Conservation (phyloP, 768 basidiomycete species). For the Tricholoma bakamatsutake region DNA sequence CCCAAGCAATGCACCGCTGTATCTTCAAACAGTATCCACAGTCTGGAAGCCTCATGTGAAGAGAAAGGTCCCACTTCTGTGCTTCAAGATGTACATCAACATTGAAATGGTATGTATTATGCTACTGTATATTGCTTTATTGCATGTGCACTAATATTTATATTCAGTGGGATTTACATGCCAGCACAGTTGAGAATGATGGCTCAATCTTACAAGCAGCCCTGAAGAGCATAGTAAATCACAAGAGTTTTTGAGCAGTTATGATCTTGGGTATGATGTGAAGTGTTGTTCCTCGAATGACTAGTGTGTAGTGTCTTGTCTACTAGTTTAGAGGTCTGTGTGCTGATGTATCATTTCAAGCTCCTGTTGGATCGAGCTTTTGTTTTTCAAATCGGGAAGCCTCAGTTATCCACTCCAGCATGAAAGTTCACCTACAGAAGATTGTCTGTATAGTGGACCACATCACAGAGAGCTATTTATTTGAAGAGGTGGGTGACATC, state of each 20-base stretch:
- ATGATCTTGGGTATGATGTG: not conserved
- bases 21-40: not conserved
- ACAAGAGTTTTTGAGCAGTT: not conserved
- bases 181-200: not conserved
- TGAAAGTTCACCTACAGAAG: not conserved
- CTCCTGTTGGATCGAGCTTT: not conserved
- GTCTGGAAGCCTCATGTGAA: not conserved
- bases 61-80: not conserved
- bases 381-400: not conserved
- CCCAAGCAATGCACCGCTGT: not conserved
- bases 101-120: not conserved
- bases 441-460: not conserved
- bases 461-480: not conserved
- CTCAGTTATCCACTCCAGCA: not conserved
- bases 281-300: not conserved
- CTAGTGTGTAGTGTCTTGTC: not conserved
- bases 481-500: not conserved
- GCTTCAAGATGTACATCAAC: not conserved
- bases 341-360: not conserved
- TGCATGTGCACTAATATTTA: too few species aligned
- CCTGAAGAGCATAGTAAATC: not conserved
- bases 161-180: not conserved
- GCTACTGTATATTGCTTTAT: not conserved
- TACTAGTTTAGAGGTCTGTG: too few species aligned
- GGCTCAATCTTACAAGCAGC: not conserved